Conservation (phyloP, 2,329 filamentous ascomycete genomes). For the Arthrobotrys musiformis region DNA sequence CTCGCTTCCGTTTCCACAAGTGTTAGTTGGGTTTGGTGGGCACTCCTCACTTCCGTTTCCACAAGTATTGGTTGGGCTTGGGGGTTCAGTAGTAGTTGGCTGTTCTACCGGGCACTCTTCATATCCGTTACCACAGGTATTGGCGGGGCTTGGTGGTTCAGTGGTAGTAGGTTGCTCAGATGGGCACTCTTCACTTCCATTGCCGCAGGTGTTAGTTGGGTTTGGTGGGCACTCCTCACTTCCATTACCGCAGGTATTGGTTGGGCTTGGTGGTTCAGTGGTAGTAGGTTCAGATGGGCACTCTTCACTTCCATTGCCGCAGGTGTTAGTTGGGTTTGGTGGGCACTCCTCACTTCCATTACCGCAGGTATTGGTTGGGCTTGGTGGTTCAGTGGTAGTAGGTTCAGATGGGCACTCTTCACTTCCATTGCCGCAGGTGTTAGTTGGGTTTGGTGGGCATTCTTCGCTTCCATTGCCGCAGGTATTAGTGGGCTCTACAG, state of each 20-base stretch:
- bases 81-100: not conserved
- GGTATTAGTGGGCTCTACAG: not conserved
- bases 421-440: not conserved
- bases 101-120: not conserved
- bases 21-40: not conserved
- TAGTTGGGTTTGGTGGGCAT: not conserved
- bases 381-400: not conserved
- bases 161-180: not conserved
- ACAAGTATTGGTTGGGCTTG: not conserved
- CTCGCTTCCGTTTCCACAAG: not conserved
- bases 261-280: not conserved
- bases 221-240: not conserved
- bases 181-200: not conserved
- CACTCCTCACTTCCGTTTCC: not conserved
- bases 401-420: not conserved
- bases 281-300: not conserved
- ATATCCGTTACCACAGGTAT: not conserved
- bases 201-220: not conserved
- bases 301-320: not conserved
- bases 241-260: not conserved
- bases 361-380: not conserved
- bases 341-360: not conserved
- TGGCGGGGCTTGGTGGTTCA: not conserved
- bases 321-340: constrained; percentile 3
- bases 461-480: not conserved